phyloP scores from a whole-genome alignment of 78 protist genomes.

The Capsaspora owczarzaki region DNA sequence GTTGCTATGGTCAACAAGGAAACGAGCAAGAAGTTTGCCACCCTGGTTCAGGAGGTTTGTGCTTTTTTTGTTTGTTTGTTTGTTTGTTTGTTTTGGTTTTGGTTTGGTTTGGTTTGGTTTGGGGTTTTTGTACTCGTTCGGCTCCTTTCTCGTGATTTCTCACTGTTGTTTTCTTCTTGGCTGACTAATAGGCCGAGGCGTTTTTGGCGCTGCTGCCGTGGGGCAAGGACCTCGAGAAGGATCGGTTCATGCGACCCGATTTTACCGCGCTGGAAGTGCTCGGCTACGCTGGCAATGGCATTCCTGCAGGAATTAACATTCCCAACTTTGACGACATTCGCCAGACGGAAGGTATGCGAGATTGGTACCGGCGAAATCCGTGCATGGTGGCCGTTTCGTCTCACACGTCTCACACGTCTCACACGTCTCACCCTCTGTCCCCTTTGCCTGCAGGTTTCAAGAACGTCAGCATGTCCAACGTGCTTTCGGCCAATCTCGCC shows the following conservation, averaged over 20 bases:
- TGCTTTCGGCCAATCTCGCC: constrained; percentile 21
- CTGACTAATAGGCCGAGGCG: too few relatives aligned
- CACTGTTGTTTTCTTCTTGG: too few relatives aligned
- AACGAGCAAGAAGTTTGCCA: constrained; percentile 29
- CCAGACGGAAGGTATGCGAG: constrained; percentile 27
- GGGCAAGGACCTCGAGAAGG: constrained; percentile 56
- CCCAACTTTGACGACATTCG: constrained; percentile 67
- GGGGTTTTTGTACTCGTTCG: too few relatives aligned
- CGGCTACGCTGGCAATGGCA: constrained; percentile 55
- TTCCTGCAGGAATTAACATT: constrained; percentile 57
- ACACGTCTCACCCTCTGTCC: neutral
- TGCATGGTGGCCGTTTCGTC: neutral
- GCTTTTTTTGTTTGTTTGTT: too few relatives aligned
- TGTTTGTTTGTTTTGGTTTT: too few relatives aligned
- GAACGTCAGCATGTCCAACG: constrained; percentile 69
- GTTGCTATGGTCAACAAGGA: constrained; percentile 66
- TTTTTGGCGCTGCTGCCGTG: constrained; percentile 59
- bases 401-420: too few relatives aligned
- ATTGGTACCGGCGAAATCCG: neutral
- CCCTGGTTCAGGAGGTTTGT: constrained; percentile 34
- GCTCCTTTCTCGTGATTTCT: too few relatives aligned
- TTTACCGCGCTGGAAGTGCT: constrained; percentile 70
- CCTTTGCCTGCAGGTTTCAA: constrained; percentile 70
- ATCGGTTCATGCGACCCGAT: constrained; percentile 58
- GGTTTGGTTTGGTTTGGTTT: too few relatives aligned